These are phyloP conservation scores for Fusarium torulosum DNA, from an alignment of 2,329 filamentous ascomycete genomes.

Conservation along the genomic window DNA sequence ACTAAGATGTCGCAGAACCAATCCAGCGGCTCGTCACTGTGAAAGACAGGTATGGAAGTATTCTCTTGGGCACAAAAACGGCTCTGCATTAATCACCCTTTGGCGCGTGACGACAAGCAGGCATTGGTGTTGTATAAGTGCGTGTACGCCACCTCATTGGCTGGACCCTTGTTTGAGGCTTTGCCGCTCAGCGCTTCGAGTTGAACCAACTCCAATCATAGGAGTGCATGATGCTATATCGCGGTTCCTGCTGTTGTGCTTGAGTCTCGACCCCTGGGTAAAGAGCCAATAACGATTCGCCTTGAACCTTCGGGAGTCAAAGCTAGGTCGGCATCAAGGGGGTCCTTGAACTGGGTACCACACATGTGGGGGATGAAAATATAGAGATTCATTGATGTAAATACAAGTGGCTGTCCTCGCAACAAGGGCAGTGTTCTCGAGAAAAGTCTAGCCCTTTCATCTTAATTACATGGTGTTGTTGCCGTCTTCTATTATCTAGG, in stretches of 20 bases:
- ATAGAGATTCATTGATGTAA: constrained; percentile 36
- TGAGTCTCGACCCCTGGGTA: constrained; percentile 35
- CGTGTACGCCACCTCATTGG: constrained; percentile 45
- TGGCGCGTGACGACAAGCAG: constrained; percentile 45
- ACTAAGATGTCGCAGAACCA: constrained; percentile 33
- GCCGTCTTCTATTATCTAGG: constrained; percentile 24
- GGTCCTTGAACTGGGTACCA: constrained; percentile 18
- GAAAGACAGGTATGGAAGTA: constrained; percentile 25
- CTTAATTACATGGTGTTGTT: constrained; percentile 22
- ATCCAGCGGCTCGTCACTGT: constrained; percentile 40
- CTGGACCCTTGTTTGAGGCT: constrained; percentile 36
- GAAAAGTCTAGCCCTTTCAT: constrained; percentile 7
- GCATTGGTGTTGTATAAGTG: constrained; percentile 21
- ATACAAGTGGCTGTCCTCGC: constrained; percentile 44
- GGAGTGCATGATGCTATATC: constrained; percentile 16
- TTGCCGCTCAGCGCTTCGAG: constrained; percentile 50
- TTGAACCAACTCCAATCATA: constrained; percentile 48
- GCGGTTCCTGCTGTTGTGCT: constrained; percentile 31
- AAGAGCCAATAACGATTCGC: constrained; percentile 42
- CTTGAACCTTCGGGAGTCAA: constrained; percentile 27
- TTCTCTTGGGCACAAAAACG: constrained; percentile 25
- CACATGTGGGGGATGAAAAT: constrained; percentile 34
- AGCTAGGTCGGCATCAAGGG: constrained; percentile 35
- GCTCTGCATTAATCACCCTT: constrained; percentile 44
- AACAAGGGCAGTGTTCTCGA: constrained; percentile 3